A percentile compares a stretch with the other conserved stretches of the same genome.
phyloP scores from a whole-genome alignment of 1,284 basidiomycete species.

The Puccinia triticina region DNA sequence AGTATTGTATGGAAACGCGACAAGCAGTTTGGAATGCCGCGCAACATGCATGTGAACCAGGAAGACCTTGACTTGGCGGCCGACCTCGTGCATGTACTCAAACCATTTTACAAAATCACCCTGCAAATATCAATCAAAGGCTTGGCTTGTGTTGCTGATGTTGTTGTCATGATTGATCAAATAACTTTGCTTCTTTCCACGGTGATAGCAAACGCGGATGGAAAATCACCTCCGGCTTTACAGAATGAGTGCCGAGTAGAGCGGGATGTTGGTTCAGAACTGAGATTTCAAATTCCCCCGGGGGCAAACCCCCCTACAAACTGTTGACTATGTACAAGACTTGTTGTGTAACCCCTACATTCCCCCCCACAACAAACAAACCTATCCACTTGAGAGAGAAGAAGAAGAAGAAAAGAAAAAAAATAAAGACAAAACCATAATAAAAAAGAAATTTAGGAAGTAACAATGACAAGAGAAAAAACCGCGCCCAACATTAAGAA shows the following conservation, averaged over 20 bases:
- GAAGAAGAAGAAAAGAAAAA: not conserved
- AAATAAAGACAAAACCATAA: not conserved
- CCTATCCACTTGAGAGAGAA: too few species aligned
- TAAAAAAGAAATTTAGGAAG: constrained; percentile 9
- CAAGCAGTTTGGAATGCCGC: constrained; percentile 2
- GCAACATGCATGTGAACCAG: not conserved
- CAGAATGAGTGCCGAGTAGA: constrained; percentile 1
- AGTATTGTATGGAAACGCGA: constrained; percentile 9
- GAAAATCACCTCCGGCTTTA: constrained; percentile 9
- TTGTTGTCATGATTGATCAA: constrained; percentile 28
- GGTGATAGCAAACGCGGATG: constrained; percentile 15
- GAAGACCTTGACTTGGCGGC: constrained; percentile 22
- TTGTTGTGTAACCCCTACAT: too few species aligned
- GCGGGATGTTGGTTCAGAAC: too few species aligned
- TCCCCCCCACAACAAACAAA: too few species aligned
- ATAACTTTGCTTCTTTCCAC: not conserved
- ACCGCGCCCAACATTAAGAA: too few species aligned
- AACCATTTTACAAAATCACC: too few species aligned
- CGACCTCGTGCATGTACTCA: not conserved
- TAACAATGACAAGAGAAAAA: too few species aligned
- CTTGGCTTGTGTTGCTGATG: constrained; percentile 10
- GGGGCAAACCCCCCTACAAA: too few species aligned
- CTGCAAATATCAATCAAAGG: not conserved
- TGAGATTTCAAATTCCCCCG: too few species aligned
- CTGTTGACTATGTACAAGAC: too few species aligned